Percentiles rank a stretch among this genome's conserved stretches.
Conservation (phyloP, 768 basidiomycete species). For the Psilocybe sp. region DNA sequence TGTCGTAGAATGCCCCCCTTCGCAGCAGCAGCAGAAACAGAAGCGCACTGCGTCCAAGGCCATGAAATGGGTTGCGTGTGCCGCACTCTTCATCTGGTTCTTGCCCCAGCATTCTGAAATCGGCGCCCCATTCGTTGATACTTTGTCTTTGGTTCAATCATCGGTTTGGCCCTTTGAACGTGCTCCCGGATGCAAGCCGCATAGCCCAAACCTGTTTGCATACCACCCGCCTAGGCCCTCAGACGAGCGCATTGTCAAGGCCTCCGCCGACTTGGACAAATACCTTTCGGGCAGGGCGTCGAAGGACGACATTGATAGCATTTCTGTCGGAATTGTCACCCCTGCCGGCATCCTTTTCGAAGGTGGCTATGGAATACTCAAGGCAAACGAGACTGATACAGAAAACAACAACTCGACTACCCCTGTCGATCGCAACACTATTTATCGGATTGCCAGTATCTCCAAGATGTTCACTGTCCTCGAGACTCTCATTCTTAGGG, state of each 20-base stretch:
- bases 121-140: no score
- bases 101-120: no score
- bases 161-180: no score
- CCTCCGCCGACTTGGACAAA: constrained; percentile 22
- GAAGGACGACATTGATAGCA: constrained; percentile 42
- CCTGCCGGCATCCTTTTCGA: constrained; percentile 44
- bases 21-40: no score
- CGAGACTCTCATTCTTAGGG: constrained; percentile 46
- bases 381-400: constrained; percentile 39
- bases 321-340: constrained; percentile 49
- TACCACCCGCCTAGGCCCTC: constrained; percentile 22
- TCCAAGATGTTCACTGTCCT: constrained; percentile 49
- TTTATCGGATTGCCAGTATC: constrained; percentile 51
- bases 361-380: constrained; percentile 36
- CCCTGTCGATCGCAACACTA: constrained; percentile 37
- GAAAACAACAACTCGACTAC: constrained; percentile 7
- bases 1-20: no score
- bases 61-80: no score
- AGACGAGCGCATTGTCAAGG: constrained; percentile 18
- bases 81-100: no score
- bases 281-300: constrained; percentile 25
- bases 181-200: constrained; percentile 14
- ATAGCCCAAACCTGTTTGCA: constrained; percentile 26
- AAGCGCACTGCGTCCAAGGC: no score
- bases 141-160: no score